Conservation (phyloP, 108 stramenopile species). For the Epipyxis sp. region DNA sequence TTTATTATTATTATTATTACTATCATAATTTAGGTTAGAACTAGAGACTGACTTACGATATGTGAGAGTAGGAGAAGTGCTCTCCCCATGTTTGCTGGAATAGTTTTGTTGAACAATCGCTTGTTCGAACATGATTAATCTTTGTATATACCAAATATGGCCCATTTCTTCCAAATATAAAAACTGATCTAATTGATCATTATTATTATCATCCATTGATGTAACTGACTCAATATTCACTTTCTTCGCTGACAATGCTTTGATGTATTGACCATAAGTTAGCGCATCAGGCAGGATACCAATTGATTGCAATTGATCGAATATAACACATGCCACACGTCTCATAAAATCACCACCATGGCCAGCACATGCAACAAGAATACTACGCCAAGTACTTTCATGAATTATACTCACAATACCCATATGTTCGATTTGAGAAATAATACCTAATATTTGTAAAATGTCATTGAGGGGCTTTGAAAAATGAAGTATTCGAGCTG, state of each 20-base stretch:
- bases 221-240: background rate
- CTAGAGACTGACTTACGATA: no score
- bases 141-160: constrained; percentile 10
- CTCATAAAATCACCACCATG: constrained; percentile 5
- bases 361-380: constrained; percentile 7
- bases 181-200: background rate
- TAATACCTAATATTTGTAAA: constrained; percentile 21
- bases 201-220: background rate
- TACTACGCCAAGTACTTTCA: constrained; percentile 6
- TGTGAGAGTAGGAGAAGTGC: no score
- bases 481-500: background rate
- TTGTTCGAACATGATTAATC: no score
- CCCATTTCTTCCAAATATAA: constrained; percentile 24
- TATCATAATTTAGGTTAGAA: no score
- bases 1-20: no score
- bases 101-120: no score
- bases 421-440: background rate
- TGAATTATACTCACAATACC: background rate
- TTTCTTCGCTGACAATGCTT: background rate
- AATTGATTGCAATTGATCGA: background rate
- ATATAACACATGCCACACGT: background rate
- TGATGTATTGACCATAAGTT: constrained; percentile 15
- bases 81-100: no score
- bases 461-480: background rate
- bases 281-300: constrained; percentile 7